phyloP scores from a whole-genome alignment of 2,329 filamentous ascomycete species.

The Nemania serpens region DNA sequence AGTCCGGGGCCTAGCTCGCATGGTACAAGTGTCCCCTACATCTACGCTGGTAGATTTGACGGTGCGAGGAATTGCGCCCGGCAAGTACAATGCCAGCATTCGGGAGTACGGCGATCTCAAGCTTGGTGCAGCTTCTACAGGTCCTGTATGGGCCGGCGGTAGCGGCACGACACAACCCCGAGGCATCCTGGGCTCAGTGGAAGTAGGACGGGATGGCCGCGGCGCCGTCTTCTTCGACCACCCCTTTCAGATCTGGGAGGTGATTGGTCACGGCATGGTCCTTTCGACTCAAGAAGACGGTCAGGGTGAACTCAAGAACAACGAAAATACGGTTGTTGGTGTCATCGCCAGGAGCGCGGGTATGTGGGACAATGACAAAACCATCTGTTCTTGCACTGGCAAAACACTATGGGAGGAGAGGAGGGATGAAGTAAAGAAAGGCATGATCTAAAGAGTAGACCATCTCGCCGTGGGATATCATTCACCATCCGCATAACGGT shows the following conservation, averaged over 20 bases:
- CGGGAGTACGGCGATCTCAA: slow-evolving; percentile 87
- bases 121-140: slow-evolving; percentile 79
- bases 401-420: slow-evolving; percentile 99
- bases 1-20: slow-evolving; percentile 85
- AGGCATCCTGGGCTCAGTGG: slow-evolving; percentile 71
- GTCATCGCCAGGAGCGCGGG: slow-evolving; percentile 95
- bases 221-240: slow-evolving; percentile 82
- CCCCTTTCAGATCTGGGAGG: slow-evolving; percentile 88
- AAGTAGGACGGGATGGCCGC: slow-evolving; percentile 75
- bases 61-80: slow-evolving; percentile 78
- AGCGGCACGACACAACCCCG: slow-evolving; percentile 49
- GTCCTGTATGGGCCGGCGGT: slow-evolving; percentile 73
- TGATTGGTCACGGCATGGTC: slow-evolving; percentile 92
- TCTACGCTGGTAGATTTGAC: slow-evolving; percentile 88
- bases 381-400: slow-evolving; percentile 94
- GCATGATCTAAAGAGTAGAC: slow-evolving; percentile 73
- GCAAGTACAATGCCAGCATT: slow-evolving; percentile 82
- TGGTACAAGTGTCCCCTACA: slow-evolving; percentile 84
- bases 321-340: slow-evolving; percentile 84
- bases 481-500: neutral
- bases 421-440: slow-evolving; percentile 83
- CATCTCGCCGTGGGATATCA: neutral
- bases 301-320: slow-evolving; percentile 68
- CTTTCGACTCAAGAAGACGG: slow-evolving; percentile 70
- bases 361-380: slow-evolving; percentile 99